Evolutionary conservation across 805 yeast genomes (phyloP).

Genomic region (Candida tammaniensis): DNA sequence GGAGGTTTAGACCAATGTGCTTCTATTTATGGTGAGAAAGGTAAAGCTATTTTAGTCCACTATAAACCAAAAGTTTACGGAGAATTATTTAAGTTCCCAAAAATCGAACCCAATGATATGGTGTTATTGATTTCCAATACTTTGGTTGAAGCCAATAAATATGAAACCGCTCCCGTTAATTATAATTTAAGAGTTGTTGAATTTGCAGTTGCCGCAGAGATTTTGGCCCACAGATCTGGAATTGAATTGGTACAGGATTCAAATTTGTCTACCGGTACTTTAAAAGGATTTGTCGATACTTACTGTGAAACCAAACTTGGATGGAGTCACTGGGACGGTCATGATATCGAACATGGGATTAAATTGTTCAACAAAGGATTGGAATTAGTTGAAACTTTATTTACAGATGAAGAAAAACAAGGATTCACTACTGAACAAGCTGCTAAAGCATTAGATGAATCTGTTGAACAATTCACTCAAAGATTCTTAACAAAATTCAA

Average conservation of each 20-base stretch:
- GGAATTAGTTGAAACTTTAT: conserved; percentile 41
- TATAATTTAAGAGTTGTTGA: conserved; percentile 73
- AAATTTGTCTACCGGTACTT: conserved; percentile 54
- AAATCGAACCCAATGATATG: conserved; percentile 37
- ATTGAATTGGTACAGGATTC: conserved; percentile 47
- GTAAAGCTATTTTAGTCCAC: conserved; percentile 56
- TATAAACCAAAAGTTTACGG: conserved; percentile 60
- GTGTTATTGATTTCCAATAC: conserved; percentile 64
- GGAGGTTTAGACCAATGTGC: conserved; percentile 86
- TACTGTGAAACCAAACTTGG: conserved; percentile 34
- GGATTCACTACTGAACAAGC: conserved; percentile 54
- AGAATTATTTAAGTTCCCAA: conserved; percentile 53
- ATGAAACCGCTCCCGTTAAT: conserved; percentile 66
- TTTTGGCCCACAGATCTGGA: conserved; percentile 49
- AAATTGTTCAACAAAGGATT: conserved; percentile 40
- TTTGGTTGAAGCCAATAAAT: conserved; percentile 59
- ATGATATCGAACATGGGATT: conserved; percentile 41
- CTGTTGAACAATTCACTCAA: conserved; percentile 41
- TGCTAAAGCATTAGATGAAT: conserved; percentile 39
- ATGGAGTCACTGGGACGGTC: conserved; percentile 42
- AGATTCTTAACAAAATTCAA: conserved; percentile 51
- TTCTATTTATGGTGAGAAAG: conserved; percentile 58
- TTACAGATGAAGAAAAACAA: conserved; percentile 27
- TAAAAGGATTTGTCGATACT: conserved; percentile 61
- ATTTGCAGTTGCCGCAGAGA: conserved; percentile 63